Conservation (phyloP, 1,139 yeast species). For the Kodamaea sp. region DNA sequence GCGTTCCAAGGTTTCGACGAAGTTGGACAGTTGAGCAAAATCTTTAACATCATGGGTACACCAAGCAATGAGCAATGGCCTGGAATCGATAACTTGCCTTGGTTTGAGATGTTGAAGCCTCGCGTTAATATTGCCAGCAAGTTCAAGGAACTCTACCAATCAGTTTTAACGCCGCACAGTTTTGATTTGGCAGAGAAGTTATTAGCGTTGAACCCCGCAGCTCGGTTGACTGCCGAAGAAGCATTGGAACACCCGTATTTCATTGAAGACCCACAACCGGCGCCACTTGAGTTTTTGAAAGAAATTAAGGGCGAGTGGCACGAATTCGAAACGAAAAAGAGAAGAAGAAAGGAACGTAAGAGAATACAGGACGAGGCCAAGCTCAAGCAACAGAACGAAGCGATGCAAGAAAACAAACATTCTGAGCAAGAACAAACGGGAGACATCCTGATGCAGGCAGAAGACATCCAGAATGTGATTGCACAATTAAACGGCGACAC, state of each 20-base stretch:
- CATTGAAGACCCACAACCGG: conserved; percentile 59
- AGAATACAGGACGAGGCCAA: conserved; percentile 37
- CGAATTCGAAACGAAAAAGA: conserved; percentile 90
- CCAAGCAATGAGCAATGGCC: conserved; percentile 83
- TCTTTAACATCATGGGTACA: conserved; percentile 84
- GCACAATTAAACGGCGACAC: too few relatives aligned
- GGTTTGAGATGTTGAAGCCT: conserved; percentile 88
- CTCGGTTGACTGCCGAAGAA: conserved; percentile 60
- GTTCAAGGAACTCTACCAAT: conserved; percentile 50
- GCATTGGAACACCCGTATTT: conserved; percentile 74
- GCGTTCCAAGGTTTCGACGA: conserved; percentile 89
- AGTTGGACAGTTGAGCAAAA: conserved; percentile 74
- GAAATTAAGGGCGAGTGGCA: conserved; percentile 87
- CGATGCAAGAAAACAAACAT: too few relatives aligned
- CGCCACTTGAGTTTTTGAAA: conserved; percentile 49
- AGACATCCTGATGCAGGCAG: neutral
- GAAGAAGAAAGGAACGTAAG: conserved; percentile 63
- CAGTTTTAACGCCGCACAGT: conserved; percentile 54
- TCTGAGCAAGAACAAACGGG: too few relatives aligned
- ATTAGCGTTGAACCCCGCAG: conserved; percentile 66
- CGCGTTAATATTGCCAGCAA: conserved; percentile 43
- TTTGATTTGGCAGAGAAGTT: conserved; percentile 65
- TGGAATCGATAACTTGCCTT: conserved; percentile 70
- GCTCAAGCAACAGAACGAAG: conserved; percentile 7
- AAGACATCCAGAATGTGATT: too few relatives aligned